A percentile compares a stretch with the other conserved stretches of the same genome.
Conservation (phyloP, 257 asterid species). For the Solanum habrochaites region DNA sequence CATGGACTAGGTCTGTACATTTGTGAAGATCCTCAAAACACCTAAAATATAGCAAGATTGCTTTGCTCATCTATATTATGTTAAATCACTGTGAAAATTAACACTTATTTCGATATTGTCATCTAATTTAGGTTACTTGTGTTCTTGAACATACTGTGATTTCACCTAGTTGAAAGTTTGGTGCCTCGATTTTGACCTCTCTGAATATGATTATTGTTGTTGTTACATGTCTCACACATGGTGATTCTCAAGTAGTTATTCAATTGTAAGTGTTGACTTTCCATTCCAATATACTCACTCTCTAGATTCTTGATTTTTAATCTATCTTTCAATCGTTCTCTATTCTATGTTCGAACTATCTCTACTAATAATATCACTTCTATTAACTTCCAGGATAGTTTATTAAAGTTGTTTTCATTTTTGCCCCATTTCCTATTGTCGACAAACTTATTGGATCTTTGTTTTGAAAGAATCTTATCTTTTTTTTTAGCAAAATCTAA, state of each 20-base stretch:
- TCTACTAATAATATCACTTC: not conserved
- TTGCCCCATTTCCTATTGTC: slow-evolving; percentile 86
- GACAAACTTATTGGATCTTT: slow-evolving; percentile 82
- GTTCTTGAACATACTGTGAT: too few relatives aligned
- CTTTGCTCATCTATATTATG: too few relatives aligned
- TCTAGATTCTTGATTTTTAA: not conserved
- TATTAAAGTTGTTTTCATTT: slow-evolving; percentile 74
- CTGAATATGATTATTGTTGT: too few relatives aligned
- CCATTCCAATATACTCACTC: not conserved
- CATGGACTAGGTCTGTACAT: too few relatives aligned
- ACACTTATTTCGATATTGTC: too few relatives aligned
- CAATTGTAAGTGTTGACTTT: slow-evolving; percentile 54
- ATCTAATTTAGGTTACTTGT: too few relatives aligned
- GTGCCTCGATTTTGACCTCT: too few relatives aligned
- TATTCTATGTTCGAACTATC: not conserved
- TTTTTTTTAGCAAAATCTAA: not conserved
- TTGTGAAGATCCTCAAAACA: too few relatives aligned
- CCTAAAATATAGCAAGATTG: too few relatives aligned
- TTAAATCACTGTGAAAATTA: too few relatives aligned
- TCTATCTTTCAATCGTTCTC: not conserved
- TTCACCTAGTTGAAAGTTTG: slow-evolving; percentile 10
- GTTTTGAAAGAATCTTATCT: slow-evolving; percentile 53
- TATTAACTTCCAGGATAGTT: slow-evolving; percentile 59
- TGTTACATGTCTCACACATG: slow-evolving; percentile 68
- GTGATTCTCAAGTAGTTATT: slow-evolving; percentile 88